phyloP scores from a whole-genome alignment of 352 stramenopile species.

The Phytopythium mirpurense region DNA sequence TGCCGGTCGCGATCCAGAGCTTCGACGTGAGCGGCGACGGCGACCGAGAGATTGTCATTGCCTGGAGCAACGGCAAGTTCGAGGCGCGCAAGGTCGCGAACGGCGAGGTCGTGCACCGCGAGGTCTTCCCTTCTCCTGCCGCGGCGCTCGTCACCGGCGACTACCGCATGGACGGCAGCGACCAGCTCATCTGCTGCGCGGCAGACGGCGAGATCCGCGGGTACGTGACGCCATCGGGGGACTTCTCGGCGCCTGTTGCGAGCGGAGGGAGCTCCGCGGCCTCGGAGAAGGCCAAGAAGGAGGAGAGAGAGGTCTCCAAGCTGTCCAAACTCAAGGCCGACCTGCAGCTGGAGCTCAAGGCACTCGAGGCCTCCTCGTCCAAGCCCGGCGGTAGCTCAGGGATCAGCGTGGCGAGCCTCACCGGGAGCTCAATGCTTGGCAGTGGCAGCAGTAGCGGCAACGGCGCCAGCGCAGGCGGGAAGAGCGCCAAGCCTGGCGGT shows the following conservation, averaged over 20 bases:
- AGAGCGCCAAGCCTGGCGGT: conserved; percentile 26
- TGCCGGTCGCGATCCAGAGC: conserved; percentile 64
- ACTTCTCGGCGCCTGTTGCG: conserved; percentile 23
- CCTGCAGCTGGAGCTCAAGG: conserved; percentile 73
- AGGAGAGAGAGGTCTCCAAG: conserved; percentile 77
- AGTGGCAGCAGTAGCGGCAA: conserved; percentile 10
- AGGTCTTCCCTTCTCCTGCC: conserved; percentile 59
- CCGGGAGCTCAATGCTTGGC: background rate
- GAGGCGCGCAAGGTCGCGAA: conserved; percentile 68
- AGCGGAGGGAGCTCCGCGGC: conserved; percentile 8
- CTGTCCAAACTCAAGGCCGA: conserved; percentile 77
- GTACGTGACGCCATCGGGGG: conserved; percentile 43
- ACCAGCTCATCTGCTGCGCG: conserved; percentile 88
- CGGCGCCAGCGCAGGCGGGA: conserved; percentile 11
- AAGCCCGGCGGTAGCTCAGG: conserved; percentile 6
- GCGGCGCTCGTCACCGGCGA: conserved; percentile 74
- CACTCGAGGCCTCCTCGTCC: conserved; percentile 46
- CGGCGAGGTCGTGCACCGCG: conserved; percentile 82
- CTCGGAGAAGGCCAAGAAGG: conserved; percentile 38
- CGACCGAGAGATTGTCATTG: conserved; percentile 85
- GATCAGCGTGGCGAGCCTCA: conserved; percentile 5
- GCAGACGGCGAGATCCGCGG: conserved; percentile 75
- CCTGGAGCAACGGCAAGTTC: conserved; percentile 90
- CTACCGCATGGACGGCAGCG: conserved; percentile 85
- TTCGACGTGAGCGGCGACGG: conserved; percentile 91